phyloP scores from a whole-genome alignment of 257 asterid species.

The Fraxinus pennsylvanica region DNA sequence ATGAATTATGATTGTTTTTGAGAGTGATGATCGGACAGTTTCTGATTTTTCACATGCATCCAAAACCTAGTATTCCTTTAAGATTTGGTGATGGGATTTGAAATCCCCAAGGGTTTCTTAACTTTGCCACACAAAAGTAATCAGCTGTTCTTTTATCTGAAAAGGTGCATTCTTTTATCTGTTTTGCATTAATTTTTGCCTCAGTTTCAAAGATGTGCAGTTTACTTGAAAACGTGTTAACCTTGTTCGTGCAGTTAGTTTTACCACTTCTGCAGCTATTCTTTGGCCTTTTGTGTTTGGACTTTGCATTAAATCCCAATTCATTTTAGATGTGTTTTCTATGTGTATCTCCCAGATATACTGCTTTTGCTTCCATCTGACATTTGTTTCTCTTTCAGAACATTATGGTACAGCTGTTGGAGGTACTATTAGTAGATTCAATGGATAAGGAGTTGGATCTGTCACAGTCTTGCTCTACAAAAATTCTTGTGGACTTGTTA shows the following conservation, averaged over 20 bases:
- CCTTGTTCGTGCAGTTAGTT: constrained; percentile 3
- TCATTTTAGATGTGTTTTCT: constrained; percentile 13
- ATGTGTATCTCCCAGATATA: constrained; percentile 6
- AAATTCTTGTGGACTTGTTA: constrained; percentile 49
- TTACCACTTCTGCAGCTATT: constrained; percentile 1
- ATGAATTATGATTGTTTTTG: constrained; percentile 1
- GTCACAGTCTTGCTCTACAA: constrained; percentile 42
- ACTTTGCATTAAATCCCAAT: not conserved
- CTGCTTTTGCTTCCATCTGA: constrained; percentile 22
- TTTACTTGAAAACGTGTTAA: not conserved
- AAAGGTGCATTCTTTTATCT: not conserved
- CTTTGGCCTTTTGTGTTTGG: not conserved
- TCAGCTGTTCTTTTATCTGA: constrained; percentile 1
- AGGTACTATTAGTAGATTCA: constrained; percentile 63
- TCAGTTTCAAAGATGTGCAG: constrained; percentile 5
- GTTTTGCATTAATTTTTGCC: not conserved
- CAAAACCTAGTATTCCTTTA: not conserved
- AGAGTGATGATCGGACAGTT: constrained; percentile 1
- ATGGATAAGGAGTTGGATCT: constrained; percentile 64
- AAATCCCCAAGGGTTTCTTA: not conserved
- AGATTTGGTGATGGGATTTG: constrained; percentile 17
- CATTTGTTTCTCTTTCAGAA: constrained; percentile 46
- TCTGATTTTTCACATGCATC: not conserved
- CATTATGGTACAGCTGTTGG: constrained; percentile 65
- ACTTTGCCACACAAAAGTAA: constrained; percentile 11